These are phyloP conservation scores for Pneumocystis sp. DNA, from an alignment of 1,139 yeast species.

Conservation along the genomic window DNA sequence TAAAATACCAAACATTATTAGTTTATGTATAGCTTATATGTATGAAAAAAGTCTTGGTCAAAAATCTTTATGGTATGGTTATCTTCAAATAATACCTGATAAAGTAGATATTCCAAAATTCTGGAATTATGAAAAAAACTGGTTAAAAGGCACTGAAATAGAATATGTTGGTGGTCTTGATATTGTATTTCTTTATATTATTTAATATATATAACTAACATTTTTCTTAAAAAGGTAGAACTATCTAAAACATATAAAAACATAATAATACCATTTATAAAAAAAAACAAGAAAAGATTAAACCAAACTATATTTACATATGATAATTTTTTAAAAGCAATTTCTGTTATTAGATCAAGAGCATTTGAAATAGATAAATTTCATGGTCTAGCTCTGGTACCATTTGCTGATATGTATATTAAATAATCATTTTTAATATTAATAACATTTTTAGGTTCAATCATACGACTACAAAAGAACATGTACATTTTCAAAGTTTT, in stretches of 20 bases:
- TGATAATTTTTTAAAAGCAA: constrained; percentile 23
- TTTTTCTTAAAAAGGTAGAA: neutral
- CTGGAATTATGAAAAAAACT: constrained; percentile 43
- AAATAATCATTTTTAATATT: neutral
- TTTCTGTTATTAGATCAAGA: constrained; percentile 45
- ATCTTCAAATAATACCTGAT: constrained; percentile 41
- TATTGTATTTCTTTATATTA: constrained; percentile 25
- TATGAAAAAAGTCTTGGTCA: constrained; percentile 46
- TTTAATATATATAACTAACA: neutral
- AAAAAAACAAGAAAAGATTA: constrained; percentile 15
- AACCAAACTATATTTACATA: constrained; percentile 15
- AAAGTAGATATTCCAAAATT: constrained; percentile 40
- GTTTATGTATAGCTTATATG: constrained; percentile 51
- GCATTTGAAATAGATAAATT: constrained; percentile 67
- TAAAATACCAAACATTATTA: constrained; percentile 41
- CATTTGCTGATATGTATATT: constrained; percentile 64
- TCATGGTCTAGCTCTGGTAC: constrained; percentile 64
- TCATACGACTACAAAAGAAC: constrained; percentile 40
- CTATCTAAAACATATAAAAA: constrained; percentile 26
- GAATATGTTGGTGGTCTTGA: constrained; percentile 51
- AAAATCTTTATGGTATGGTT: constrained; percentile 63
- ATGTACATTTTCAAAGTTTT: constrained; percentile 60
- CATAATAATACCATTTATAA: constrained; percentile 34
- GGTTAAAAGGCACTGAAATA: constrained; percentile 52
- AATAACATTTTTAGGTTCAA: constrained; percentile 29